Evolutionary conservation across 2,329 filamentous ascomycete genomes (phyloP), one percentile per base, ranked within the genome.

Genomic region (Trichophyton mentagrophytes): DNA sequence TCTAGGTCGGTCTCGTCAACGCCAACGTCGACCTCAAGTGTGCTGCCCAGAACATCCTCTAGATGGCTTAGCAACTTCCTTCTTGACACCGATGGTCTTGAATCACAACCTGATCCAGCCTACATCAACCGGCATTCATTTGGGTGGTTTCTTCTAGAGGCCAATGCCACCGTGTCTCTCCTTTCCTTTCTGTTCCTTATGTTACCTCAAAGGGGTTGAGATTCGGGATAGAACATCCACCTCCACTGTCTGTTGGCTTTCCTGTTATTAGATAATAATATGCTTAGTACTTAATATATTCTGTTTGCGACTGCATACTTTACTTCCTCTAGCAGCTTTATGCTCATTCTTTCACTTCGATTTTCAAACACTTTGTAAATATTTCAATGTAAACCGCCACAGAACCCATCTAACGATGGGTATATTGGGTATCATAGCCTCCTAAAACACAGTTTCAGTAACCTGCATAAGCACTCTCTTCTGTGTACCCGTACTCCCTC

Each of bases 21-120:
- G 44, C 74, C 55, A 71, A 71, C 42, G 42, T 74, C 53, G 71
- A 64, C 36, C 67, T 74, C 61, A 71, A 73, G 61, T 75, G 73
- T 66, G 61, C 74, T 67, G 71, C 73, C 57, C 67, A 74, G 59
- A 71, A 71, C 62, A 69, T 71, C 59, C 53, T 75, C 64, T 75
- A 74, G 73, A 66, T 61, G 61, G 38, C 47, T 62, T 27, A 36
- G 13, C 4, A 27, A 27, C 7, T 33, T 13, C 6, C 27, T 15
- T 27, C 15, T 36, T 6, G 49, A 20, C 27, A 55, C 17, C 6
- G 49, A 55, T 55, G 49, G 49, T 55, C 49, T 55, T 55, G 49
- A 20, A 36, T 55, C 49, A 36, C 25, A 55, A n/a, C 49, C 7
- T 55, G 49, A 6, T 55, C 36, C 49, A 55, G 49, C 49, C 49